Base-by-base conservation (phyloP, 768 basidiomycete species). In the Polyporus arcularius region DNA sequence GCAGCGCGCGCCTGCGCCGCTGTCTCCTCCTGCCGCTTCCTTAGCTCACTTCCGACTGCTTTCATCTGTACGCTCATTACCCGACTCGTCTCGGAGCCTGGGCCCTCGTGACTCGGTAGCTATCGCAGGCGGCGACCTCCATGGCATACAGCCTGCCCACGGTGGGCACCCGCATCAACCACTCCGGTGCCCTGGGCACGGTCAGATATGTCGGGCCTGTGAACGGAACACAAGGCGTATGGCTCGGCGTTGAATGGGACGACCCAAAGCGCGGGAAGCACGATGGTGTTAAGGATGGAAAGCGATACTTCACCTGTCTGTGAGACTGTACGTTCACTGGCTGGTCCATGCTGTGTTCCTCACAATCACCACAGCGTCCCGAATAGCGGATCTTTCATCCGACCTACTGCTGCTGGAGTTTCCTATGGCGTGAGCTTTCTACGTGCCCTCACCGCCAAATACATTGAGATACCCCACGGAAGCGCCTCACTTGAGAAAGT, bases 161-260 rank as follows among this genome's bases (percentile, higher is more conserved):
- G 11, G 62, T 80, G 39, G 87, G 85, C 60, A 78, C 82, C 47
- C 84, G 92, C 56, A 77, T 93, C 66, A 73, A 64, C 64, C 72
- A 82, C 55, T 74, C 79, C 55, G 83, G 80, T 18, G 70, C 85
- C 67, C 69, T 82, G 46, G 93, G 89, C 2, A 93, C 91, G 4
- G 73, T 96, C 63, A 84, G 75, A 73, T 95, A 82, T 68, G 74
- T 82, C 14, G 94, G 94, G 2, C 63, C 72, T 1, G 85, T 96
- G 18, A 76, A 83, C 16, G 81, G 81, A 14, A 85, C 90, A 0
- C 68, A 74, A 3, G 92, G 90, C 4, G 66, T 74, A 12, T 98
- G 96, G 96, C 80, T 95, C n/a, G 96, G 96, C n/a, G 83, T 98
- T 49, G 96, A 98, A 75, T 98, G 96, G 92, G 96, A 98, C 70